Evolutionary conservation across 2,329 filamentous ascomycete genomes (phyloP).

Genomic region (Clarireedia sp.): DNA sequence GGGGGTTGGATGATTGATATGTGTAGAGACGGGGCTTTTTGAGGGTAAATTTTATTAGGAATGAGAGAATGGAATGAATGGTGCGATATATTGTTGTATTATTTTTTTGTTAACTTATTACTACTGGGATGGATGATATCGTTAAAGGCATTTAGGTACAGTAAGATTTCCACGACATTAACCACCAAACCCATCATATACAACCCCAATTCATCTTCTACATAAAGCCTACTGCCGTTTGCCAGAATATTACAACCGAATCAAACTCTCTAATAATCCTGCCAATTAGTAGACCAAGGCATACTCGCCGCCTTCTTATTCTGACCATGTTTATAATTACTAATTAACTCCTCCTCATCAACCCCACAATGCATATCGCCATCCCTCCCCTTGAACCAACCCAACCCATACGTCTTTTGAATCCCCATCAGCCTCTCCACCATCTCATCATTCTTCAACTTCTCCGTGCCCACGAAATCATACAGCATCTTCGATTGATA

Average conservation of each 20-base stretch:
- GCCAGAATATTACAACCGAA: too few relatives aligned
- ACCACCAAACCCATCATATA: neutral
- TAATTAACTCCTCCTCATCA: slow-evolving; percentile 65
- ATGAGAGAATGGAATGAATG: too few relatives aligned
- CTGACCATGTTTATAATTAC: slow-evolving; percentile 51
- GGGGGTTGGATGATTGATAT: too few relatives aligned
- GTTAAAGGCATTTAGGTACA: too few relatives aligned
- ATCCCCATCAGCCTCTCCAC: slow-evolving; percentile 48
- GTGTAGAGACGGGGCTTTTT: too few relatives aligned
- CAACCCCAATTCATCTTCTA: neutral
- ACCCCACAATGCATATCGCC: slow-evolving; percentile 68
- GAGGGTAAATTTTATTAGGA: too few relatives aligned
- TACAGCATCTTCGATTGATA: slow-evolving; percentile 75
- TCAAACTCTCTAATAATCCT: slow-evolving; percentile 18
- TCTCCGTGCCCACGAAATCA: slow-evolving; percentile 63
- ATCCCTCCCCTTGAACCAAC: slow-evolving; percentile 70
- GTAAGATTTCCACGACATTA: too few relatives aligned
- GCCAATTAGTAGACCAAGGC: slow-evolving; percentile 27
- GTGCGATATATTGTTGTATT: too few relatives aligned
- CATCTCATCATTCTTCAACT: slow-evolving; percentile 50
- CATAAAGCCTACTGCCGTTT: neutral
- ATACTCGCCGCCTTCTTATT: slow-evolving; percentile 25
- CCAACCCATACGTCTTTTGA: slow-evolving; percentile 65
- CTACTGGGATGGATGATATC: too few relatives aligned
- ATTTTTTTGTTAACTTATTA: too few relatives aligned